These are phyloP conservation scores for Cyclotella sp. DNA, from an alignment of 108 stramenopile species.

Conservation along the genomic window DNA sequence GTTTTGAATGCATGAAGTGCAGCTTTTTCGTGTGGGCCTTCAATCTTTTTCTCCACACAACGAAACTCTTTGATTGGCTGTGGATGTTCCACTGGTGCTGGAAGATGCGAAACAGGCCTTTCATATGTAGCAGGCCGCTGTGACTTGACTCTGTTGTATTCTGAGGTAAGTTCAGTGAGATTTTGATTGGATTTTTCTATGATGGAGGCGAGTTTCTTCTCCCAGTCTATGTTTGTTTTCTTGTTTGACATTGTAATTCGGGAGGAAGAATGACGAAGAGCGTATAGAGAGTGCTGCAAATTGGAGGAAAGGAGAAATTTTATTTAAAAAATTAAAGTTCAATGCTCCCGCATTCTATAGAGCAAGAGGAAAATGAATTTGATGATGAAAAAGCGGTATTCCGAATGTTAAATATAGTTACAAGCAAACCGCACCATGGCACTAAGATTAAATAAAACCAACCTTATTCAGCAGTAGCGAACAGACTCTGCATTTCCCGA, in stretches of 20 bases:
- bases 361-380: too few species aligned
- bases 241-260: neutral
- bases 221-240: slow-evolving; percentile 25
- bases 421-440: too few species aligned
- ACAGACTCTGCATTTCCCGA: slow-evolving; percentile 46
- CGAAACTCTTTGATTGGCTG: neutral
- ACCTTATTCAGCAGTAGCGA: neutral
- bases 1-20: slow-evolving; percentile 30
- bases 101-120: neutral
- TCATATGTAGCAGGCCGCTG: neutral
- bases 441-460: neutral
- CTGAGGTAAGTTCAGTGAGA: slow-evolving; percentile 16
- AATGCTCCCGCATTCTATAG: too few species aligned
- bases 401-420: too few species aligned
- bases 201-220: slow-evolving; percentile 26
- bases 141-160: slow-evolving; percentile 10
- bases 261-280: too few species aligned
- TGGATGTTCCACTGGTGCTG: neutral
- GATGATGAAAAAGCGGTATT: neutral
- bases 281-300: too few species aligned
- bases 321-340: too few species aligned
- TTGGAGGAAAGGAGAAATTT: neutral
- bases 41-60: neutral
- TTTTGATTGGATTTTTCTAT: slow-evolving; percentile 31
- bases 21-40: slow-evolving; percentile 24